Evolutionary conservation across 768 basidiomycete genomes (phyloP).

Genomic region (Pulveroboletus sp.): DNA sequence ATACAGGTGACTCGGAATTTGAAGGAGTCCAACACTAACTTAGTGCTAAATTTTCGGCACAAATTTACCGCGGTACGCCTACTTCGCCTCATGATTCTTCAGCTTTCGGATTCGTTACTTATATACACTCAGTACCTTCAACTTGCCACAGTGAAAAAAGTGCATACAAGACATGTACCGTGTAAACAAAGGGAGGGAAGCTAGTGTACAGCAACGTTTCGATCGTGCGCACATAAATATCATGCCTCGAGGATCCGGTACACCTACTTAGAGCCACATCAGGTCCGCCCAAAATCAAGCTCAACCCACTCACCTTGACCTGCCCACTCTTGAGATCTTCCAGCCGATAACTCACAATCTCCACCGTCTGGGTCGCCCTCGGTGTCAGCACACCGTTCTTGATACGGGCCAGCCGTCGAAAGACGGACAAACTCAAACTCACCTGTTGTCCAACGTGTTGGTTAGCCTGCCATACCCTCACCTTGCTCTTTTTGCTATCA

Average conservation of each 20-base stretch:
- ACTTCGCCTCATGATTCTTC: too few species aligned
- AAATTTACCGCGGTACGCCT: too few species aligned
- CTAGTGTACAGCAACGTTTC: background rate
- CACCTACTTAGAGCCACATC: slow-evolving; percentile 25
- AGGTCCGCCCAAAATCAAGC: slow-evolving; percentile 7
- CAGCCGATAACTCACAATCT: slow-evolving; percentile 80
- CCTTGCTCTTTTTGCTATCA: slow-evolving; percentile 84
- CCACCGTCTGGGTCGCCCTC: slow-evolving; percentile 52
- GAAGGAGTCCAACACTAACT: too few species aligned
- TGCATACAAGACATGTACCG: background rate
- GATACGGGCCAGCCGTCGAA: slow-evolving; percentile 26
- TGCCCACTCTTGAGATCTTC: slow-evolving; percentile 87
- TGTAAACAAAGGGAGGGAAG: background rate
- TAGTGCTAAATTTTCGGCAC: too few species aligned
- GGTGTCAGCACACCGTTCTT: slow-evolving; percentile 34
- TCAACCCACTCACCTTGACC: slow-evolving; percentile 54
- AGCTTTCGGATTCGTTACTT: too few species aligned
- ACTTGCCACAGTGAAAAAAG: background rate
- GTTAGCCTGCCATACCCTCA: slow-evolving; percentile 83
- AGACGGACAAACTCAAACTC: slow-evolving; percentile 35
- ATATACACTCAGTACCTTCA: too few species aligned
- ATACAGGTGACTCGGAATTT: too few species aligned
- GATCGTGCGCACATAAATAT: slow-evolving; percentile 2
- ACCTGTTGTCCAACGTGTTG: slow-evolving; percentile 83
- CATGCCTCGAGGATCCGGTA: slow-evolving; percentile 41